Conservation (phyloP, 2,329 filamentous ascomycete species). For the Diplodia mutila region DNA sequence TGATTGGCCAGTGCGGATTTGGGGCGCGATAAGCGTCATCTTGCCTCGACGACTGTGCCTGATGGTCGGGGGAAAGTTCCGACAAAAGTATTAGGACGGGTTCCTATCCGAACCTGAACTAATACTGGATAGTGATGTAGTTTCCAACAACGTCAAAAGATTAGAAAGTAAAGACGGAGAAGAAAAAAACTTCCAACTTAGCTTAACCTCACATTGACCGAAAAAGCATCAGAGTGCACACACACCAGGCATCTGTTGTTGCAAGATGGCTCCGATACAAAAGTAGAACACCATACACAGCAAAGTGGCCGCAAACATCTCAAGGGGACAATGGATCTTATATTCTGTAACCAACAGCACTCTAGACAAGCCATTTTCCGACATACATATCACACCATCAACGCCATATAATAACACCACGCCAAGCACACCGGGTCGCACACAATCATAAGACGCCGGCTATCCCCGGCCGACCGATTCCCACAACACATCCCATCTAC, state of each 20-base stretch:
- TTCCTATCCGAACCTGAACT: too few relatives aligned
- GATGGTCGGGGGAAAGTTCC: too few relatives aligned
- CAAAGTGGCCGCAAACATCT: background rate
- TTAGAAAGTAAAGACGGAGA: background rate
- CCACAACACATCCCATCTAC: too few relatives aligned
- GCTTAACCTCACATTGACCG: background rate
- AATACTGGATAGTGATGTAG: too few relatives aligned
- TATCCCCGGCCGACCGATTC: background rate
- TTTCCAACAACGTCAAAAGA: too few relatives aligned
- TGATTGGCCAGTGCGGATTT: conserved; percentile 10
- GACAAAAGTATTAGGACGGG: too few relatives aligned
- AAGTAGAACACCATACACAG: too few relatives aligned
- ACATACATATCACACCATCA: background rate
- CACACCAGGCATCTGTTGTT: background rate
- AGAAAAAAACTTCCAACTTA: background rate
- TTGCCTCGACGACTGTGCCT: background rate
- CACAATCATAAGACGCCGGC: background rate
- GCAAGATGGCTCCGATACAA: background rate
- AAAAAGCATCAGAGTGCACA: background rate
- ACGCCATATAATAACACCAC: background rate
- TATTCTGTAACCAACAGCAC: background rate
- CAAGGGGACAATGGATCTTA: background rate
- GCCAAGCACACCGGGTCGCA: background rate
- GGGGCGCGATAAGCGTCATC: conserved; percentile 12
- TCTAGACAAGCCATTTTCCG: background rate